These are phyloP conservation scores for Pseudocercospora pini-densiflorae DNA, from an alignment of 2,329 filamentous ascomycete species.

Conservation along the genomic window DNA sequence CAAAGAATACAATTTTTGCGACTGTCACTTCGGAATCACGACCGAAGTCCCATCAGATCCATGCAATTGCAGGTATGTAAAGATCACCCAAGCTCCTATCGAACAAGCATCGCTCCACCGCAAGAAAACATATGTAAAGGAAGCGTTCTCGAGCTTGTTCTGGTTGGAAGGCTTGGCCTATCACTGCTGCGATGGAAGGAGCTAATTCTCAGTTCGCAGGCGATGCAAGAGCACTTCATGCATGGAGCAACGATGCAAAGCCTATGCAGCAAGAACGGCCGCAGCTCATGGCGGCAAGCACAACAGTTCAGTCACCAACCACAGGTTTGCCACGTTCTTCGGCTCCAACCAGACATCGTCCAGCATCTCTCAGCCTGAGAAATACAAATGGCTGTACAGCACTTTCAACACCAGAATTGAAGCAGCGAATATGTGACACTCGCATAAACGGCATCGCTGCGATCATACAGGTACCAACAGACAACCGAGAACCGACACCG, in stretches of 20 bases:
- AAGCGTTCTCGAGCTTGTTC: not conserved
- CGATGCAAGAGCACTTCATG: not conserved
- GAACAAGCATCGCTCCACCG: not conserved
- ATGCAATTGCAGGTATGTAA: not conserved
- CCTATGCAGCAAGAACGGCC: conserved; percentile 5
- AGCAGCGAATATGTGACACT: conserved; percentile 32
- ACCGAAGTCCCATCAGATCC: not conserved
- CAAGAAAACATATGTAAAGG: not conserved
- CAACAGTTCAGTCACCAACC: conserved; percentile 14
- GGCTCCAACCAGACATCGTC: conserved; percentile 24
- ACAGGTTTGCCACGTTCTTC: conserved; percentile 35
- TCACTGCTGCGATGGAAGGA: not conserved
- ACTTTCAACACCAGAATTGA: conserved; percentile 29
- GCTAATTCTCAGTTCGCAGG: not conserved
- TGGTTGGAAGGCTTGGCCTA: not conserved
- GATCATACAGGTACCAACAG: conserved; percentile 29
- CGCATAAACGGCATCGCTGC: conserved; percentile 21
- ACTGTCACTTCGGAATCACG: not conserved
- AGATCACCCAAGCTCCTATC: not conserved
- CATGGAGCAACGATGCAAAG: not conserved
- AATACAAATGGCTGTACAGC: conserved; percentile 35
- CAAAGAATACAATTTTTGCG: not conserved
- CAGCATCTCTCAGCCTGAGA: conserved; percentile 29
- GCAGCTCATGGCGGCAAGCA: conserved; percentile 21
- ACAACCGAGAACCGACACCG: conserved; percentile 29